Evolutionary conservation across 2,329 filamentous ascomycete genomes (phyloP), one percentile per base, ranked within the genome.

Genomic region (Diaporthe batatas): DNA sequence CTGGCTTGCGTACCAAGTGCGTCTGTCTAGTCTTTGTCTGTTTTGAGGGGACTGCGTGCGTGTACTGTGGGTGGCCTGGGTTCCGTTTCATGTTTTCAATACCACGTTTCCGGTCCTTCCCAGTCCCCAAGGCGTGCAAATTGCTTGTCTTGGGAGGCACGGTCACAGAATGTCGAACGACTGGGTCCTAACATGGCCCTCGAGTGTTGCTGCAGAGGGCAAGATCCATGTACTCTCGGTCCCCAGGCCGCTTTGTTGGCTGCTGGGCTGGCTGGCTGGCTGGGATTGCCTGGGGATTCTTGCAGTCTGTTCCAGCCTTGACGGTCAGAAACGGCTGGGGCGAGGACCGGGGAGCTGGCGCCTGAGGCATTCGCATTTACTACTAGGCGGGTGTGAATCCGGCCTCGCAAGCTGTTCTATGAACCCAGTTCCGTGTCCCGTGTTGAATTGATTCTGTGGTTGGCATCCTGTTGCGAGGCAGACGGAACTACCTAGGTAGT

Each of bases 51-150:
- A 16, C 42, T 47, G 34, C 18, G 39, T 64, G 44, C 18, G 39
- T 64, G 44, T 47, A 64, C 39, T 32, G 39, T n/a, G 58, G 58
- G 39, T 64, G 47, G 58, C 34, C n/a, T 69, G 44, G 67, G 44
- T 49, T 23, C 55, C 25, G 39, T 58, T 25, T 69, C 39, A 58
- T 36, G 25, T 69, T 58, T 58, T 49, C 29, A 36, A 34, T 69
- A 64, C 58, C 58, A 47, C 39, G 39, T 42, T 42, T 14, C 10
- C 18, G 7, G 7, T 8, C 44, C 44, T 1, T 25, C 3, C 39
- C 10, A 8, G 36, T 21, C 21, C 21, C 44, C 44, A 10, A 49
- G 18, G 54, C 39, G 29, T 44, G 54, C 32, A 16, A 44, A 21
- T 23, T 58, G 23, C 34, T 57, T 49, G 47, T 55, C 23, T 29